Evolutionary conservation across 2,329 filamentous ascomycete species (phyloP).

Genomic region (Fusarium xylarioides): DNA sequence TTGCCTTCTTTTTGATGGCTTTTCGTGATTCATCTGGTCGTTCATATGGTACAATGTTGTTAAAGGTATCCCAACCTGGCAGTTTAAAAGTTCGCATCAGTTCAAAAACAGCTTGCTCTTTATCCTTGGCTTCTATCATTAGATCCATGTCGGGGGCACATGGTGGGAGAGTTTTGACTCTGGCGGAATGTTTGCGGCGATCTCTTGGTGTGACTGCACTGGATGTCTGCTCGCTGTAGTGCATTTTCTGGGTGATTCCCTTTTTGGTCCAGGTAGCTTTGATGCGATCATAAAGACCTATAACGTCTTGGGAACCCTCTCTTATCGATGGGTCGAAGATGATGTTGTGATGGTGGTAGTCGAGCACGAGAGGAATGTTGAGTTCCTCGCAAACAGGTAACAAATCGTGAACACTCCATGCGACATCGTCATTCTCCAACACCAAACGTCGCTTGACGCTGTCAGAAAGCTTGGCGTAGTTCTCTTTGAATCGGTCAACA

Average conservation of each 20-base stretch:
- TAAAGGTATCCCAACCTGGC: constrained; percentile 79
- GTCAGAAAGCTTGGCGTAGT: constrained; percentile 73
- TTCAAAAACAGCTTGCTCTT: constrained; percentile 95
- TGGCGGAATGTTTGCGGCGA: constrained; percentile 83
- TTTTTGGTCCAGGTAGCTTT: constrained; percentile 85
- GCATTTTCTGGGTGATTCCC: constrained; percentile 92
- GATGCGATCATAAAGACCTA: constrained; percentile 77
- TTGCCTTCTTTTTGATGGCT: constrained; percentile 52
- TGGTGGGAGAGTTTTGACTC: constrained; percentile 82
- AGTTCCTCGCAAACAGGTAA: constrained; percentile 91
- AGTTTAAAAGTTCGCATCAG: constrained; percentile 89
- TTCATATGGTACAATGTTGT: constrained; percentile 79
- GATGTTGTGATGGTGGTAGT: constrained; percentile 97
- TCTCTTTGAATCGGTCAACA: constrained; percentile 78
- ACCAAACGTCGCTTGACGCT: constrained; percentile 83
- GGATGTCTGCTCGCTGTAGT: constrained; percentile 80
- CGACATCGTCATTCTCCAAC: constrained; percentile 93
- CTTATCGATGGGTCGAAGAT: constrained; percentile 79
- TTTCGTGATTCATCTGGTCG: constrained; percentile 76
- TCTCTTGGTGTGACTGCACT: constrained; percentile 78
- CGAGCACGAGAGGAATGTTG: constrained; percentile 91
- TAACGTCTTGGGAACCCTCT: constrained; percentile 86
- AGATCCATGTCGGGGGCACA: constrained; percentile 87
- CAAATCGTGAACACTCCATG: constrained; percentile 91
- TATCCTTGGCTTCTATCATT: constrained; percentile 99